Base-by-base conservation (phyloP, 805 yeast species). In the Metschnikowia baotianmanensis region DNA sequence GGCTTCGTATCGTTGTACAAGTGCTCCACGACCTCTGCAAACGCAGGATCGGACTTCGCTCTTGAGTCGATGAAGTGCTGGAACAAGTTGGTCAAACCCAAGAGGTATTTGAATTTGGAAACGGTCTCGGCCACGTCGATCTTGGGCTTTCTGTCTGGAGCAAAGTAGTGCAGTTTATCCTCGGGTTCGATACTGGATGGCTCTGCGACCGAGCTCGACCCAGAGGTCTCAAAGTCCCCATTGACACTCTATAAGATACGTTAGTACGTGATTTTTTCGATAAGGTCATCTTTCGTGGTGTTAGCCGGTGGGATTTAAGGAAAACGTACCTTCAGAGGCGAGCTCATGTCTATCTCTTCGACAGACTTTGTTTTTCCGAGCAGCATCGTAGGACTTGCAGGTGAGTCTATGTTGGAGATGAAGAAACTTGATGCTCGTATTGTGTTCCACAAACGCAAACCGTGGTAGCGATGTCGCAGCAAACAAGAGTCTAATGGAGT, bases 21-120 rank as follows among this genome's bases (percentile, higher is more conserved):
- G 35, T 65, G 52, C 23, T 76, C 69, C 36, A 82, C 61, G 11
- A 82, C 83, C 45, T 71, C 59, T 36, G 70, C 68, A 53, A 82
- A 78, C 18, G 63, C 67, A 10, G 77, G 75, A 59, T 83, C 88
- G 47, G 72, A 78, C 31, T 68, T 69, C 5, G 88, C 86, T 51
- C 80, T 81, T 31, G 76, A 70, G 40, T 77, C 76, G 48, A 84
- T 77, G 55, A 84, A 84, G 57, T 83, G 87, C 44, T 76, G 72
- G 62, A 84, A 84, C 36, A 84, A 63, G 13, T 75, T 76, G 4
- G 89, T 82, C 40, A 84, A 62, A 0, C 86, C 82, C 31, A 84
- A 57, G 26, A 84, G 63, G 58, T 84, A 81, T 50, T 76, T 76
- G 65, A 83, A 84, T 50, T 90, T 66, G 52, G 79, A 76, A 7